phyloP scores from a whole-genome alignment of 768 basidiomycete species.

The Paxillus involutus region DNA sequence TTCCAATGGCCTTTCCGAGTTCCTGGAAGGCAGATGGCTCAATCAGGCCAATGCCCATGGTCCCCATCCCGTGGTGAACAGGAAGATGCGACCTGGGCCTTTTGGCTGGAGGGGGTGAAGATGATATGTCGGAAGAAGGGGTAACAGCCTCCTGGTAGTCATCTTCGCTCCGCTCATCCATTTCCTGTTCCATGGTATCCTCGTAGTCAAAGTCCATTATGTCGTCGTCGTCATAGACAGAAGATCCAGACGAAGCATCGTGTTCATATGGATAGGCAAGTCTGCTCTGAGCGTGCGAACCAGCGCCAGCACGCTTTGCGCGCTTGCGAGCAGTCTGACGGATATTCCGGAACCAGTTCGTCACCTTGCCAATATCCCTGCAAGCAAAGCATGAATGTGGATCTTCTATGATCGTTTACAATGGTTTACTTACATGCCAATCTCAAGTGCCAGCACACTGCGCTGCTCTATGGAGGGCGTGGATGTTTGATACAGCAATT shows the following conservation, averaged over 20 bases:
- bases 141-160: slow-evolving; percentile 76
- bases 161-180: slow-evolving; percentile 58
- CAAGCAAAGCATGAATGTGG: slow-evolving; percentile 12
- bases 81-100: slow-evolving; percentile 30
- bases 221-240: slow-evolving; percentile 43
- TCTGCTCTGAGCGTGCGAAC: slow-evolving; percentile 28
- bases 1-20: slow-evolving; percentile 44
- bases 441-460: slow-evolving; percentile 66
- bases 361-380: slow-evolving; percentile 82
- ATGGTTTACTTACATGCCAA: slow-evolving; percentile 62
- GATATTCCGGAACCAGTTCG: slow-evolving; percentile 87
- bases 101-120: slow-evolving; percentile 36
- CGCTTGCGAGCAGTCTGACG: slow-evolving; percentile 80
- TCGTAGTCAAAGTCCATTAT: slow-evolving; percentile 51
- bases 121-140: slow-evolving; percentile 58
- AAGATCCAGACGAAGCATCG: slow-evolving; percentile 51
- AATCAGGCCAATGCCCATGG: slow-evolving; percentile 36
- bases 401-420: neutral
- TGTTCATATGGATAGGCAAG: slow-evolving; percentile 42
- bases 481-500: slow-evolving; percentile 62
- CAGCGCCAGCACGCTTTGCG: slow-evolving; percentile 47
- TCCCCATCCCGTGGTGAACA: slow-evolving; percentile 26
- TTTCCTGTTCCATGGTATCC: slow-evolving; percentile 49
- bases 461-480: slow-evolving; percentile 83
- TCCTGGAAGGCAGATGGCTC: slow-evolving; percentile 45